These are phyloP conservation scores for Cicer judaicum DNA, from an alignment of 306 rosid genomes.

Conservation along the genomic window DNA sequence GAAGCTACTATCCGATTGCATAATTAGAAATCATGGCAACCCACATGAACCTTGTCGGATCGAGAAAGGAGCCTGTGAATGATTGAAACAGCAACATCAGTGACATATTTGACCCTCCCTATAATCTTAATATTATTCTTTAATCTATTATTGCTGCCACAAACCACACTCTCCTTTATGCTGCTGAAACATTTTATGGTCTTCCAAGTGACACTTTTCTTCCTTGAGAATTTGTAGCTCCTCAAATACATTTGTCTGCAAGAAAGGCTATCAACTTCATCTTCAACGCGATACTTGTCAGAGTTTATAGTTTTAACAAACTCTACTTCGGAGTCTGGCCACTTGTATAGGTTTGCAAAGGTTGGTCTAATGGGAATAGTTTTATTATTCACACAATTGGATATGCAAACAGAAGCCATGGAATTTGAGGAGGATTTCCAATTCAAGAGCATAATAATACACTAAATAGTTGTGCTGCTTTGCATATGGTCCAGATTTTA, in stretches of 20 bases:
- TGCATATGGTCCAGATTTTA: slow-evolving; percentile 17
- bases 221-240: slow-evolving; percentile 67
- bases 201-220: slow-evolving; percentile 52
- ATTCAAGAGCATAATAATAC: slow-evolving; percentile 12
- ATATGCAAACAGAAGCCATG: slow-evolving; percentile 50
- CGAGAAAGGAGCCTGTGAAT: slow-evolving; percentile 49
- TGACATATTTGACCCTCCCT: slow-evolving; percentile 44
- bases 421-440: neutral
- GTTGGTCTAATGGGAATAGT: slow-evolving; percentile 46
- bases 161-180: slow-evolving; percentile 31
- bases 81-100: slow-evolving; percentile 46
- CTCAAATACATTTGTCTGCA: slow-evolving; percentile 63
- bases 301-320: slow-evolving; percentile 52
- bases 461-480: slow-evolving; percentile 14
- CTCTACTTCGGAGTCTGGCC: slow-evolving; percentile 69
- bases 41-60: slow-evolving; percentile 47
- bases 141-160: slow-evolving; percentile 9
- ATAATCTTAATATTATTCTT: slow-evolving; percentile 15
- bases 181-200: slow-evolving; percentile 45
- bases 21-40: slow-evolving; percentile 40
- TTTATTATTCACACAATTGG: slow-evolving; percentile 39
- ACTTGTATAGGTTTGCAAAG: slow-evolving; percentile 49
- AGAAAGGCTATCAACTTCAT: slow-evolving; percentile 44
- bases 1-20: neutral
- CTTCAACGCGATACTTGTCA: neutral